These are phyloP conservation scores for Meripilus lineatus DNA, from an alignment of 1,284 basidiomycete genomes.

Conservation along the genomic window DNA sequence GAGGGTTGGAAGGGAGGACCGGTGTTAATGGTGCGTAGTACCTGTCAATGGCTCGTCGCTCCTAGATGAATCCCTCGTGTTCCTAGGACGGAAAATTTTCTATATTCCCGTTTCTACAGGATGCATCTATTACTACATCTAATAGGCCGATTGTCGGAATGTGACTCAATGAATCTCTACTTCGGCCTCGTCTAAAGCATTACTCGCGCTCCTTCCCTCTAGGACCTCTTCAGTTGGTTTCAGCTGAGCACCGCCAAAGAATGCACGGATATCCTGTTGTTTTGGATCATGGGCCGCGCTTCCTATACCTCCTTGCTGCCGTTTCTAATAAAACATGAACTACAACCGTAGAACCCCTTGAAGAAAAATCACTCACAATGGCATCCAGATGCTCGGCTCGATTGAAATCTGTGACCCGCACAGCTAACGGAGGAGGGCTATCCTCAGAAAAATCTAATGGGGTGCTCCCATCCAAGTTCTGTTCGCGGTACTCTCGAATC, in stretches of 20 bases:
- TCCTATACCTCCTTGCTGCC: conserved; percentile 77
- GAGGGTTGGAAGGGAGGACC: too few species aligned
- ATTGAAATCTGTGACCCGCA: conserved; percentile 51
- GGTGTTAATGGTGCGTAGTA: too few species aligned
- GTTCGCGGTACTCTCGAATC: conserved; percentile 4
- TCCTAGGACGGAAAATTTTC: neutral
- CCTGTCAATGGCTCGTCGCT: too few species aligned
- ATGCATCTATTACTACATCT: too few species aligned
- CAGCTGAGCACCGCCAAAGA: conserved; percentile 58
- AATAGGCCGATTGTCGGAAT: neutral
- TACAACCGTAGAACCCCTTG: neutral
- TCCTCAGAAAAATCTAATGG: conserved; percentile 23
- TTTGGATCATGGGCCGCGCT: conserved; percentile 67
- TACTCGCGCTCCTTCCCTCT: conserved; percentile 29
- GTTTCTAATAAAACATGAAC: conserved; percentile 37
- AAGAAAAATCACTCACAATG: conserved; percentile 42
- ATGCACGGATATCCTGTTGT: conserved; percentile 71
- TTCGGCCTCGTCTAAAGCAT: conserved; percentile 27
- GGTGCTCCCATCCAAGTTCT: conserved; percentile 25
- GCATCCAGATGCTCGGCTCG: conserved; percentile 48
- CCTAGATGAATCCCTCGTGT: too few species aligned
- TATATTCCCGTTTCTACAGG: neutral
- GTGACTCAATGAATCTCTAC: conserved; percentile 17
- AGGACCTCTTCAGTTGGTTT: conserved; percentile 14
- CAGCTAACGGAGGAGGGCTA: conserved; percentile 29